Evolutionary conservation across 2,329 filamentous ascomycete genomes (phyloP).

Genomic region (Lachnellula arida): DNA sequence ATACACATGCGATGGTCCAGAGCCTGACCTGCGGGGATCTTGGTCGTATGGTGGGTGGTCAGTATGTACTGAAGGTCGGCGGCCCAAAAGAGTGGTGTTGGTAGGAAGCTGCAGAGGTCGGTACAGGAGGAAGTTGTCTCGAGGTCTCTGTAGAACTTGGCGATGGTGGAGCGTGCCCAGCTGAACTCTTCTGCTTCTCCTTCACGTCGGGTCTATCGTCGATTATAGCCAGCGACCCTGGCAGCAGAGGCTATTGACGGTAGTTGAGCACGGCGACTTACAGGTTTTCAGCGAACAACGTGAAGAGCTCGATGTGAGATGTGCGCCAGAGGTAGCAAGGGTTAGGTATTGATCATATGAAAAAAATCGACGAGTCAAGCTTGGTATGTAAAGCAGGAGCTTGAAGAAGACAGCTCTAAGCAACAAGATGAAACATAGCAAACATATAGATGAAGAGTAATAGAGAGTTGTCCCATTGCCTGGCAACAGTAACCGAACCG

Average conservation of each 20-base stretch:
- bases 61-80: conserved; percentile 50
- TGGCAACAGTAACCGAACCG: too few species aligned
- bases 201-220: conserved; percentile 56
- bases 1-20: conserved; percentile 26
- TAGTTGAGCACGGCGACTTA: conserved; percentile 30
- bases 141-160: conserved; percentile 43
- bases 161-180: conserved; percentile 43
- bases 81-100: conserved; percentile 36
- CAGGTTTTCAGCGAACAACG: conserved; percentile 28
- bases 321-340: conserved; percentile 25
- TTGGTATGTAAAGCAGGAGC: too few species aligned
- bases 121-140: conserved; percentile 36
- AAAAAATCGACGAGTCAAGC: too few species aligned
- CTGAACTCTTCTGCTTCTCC: too few species aligned
- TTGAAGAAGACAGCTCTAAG: too few species aligned
- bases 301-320: conserved; percentile 24
- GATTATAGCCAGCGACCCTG: conserved; percentile 41
- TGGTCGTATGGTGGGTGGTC: conserved; percentile 46
- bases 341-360: conserved; percentile 27
- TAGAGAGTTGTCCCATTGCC: too few species aligned
- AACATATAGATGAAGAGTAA: too few species aligned
- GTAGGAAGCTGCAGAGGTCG: conserved; percentile 23
- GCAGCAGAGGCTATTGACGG: conserved; percentile 36
- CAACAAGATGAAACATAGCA: too few species aligned
- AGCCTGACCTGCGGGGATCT: conserved; percentile 26